Conservation (phyloP, 1,284 basidiomycete genomes). For the Prillingera fragicola region DNA sequence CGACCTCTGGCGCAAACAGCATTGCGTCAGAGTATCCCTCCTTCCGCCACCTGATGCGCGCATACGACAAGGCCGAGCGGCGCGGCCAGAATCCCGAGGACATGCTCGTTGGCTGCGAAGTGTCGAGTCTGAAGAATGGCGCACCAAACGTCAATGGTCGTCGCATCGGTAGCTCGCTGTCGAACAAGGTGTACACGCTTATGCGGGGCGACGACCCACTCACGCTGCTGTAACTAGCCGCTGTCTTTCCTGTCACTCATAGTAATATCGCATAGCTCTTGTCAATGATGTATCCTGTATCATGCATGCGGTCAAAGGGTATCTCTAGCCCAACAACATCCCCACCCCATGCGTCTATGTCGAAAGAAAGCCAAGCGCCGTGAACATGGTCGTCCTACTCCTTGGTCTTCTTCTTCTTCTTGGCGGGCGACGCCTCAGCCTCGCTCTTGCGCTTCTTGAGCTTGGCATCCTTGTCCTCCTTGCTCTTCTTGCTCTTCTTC, state of each 20-base stretch:
- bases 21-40: slow-evolving; percentile 31
- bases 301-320: neutral
- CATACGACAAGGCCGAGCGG: slow-evolving; percentile 37
- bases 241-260: neutral
- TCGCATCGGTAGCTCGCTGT: too few relatives aligned
- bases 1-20: slow-evolving; percentile 34
- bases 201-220: slow-evolving; percentile 38
- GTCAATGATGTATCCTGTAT: neutral
- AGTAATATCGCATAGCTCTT: neutral
- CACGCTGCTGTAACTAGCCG: slow-evolving; percentile 22
- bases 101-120: slow-evolving; percentile 37
- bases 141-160: slow-evolving; percentile 27
- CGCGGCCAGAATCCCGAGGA: slow-evolving; percentile 19
- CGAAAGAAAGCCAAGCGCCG: too few relatives aligned
- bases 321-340: neutral
- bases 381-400: slow-evolving; percentile 7
- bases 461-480: slow-evolving; percentile 17
- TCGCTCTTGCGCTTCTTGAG: slow-evolving; percentile 23
- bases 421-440: slow-evolving; percentile 17
- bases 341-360: neutral
- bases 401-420: slow-evolving; percentile 35
- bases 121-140: slow-evolving; percentile 31
- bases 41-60: slow-evolving; percentile 39
- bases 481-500: slow-evolving; percentile 9
- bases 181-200: slow-evolving; percentile 32